Evolutionary conservation across 768 basidiomycete genomes (phyloP), one percentile per base, ranked within the genome.

Genomic region (Cyclocybe aegerita): DNA sequence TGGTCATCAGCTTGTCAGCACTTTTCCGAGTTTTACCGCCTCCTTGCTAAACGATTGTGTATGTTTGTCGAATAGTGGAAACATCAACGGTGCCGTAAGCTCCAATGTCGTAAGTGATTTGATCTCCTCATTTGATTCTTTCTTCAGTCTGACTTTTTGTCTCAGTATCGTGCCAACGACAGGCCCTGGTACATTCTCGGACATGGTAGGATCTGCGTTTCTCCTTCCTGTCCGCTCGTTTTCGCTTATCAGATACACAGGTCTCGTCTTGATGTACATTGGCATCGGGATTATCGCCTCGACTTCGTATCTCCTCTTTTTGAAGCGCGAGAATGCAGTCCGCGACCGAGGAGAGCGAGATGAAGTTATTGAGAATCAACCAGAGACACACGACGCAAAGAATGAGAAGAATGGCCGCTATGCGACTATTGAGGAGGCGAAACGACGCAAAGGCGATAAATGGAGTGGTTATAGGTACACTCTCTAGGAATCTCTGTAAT

Each of bases 391-490:
- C 48, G 72, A 48, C 42, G 55, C 58, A 7, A 59, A 56, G 31
- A 62, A 69, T 33, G 74, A 74, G 54, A 73, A 66, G 64, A 86
- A 86, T 49, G 83, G 83, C 8, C 69, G 72, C 37, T 86, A 75
- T 58, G 73, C 65, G 7, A 82, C 73, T 29, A 70, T 85, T 11
- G 82, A 72, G 14, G 85, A 86, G 1, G 86, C 85, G 40, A 85
- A 81, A 67, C 63, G 71, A 48, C 83, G 82, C 54, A 87, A 85
- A 68, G 87, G 86, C 1, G 86, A 89, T 65, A 67, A 67, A 42
- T 88, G 85, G 86, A 86, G 84, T 58, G 86, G 87, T 23, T 90
- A 88, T 60, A 71, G 82, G 57, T 90, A 89, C 65, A 80, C 69
- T 17, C 35, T 47, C 36, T 55, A 30, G 53, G 36, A 35, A 36